Conservation (phyloP, 768 basidiomycete species). For the Stropharia rugosoannulata region DNA sequence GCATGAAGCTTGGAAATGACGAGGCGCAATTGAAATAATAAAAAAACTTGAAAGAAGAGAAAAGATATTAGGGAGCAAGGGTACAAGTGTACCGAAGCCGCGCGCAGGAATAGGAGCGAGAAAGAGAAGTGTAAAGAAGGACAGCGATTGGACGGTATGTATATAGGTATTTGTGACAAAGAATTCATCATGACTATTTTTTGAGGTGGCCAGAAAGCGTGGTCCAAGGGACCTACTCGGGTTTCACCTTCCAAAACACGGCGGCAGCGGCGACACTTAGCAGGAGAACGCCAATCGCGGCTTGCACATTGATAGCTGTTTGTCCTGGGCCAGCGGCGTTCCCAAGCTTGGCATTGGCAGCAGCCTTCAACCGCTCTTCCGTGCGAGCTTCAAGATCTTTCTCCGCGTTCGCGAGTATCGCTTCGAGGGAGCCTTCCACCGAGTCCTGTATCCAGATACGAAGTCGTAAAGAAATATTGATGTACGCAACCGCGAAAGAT, state of each 20-base stretch:
- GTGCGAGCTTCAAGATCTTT: background rate
- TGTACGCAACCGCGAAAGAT: background rate
- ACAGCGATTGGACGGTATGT: no score
- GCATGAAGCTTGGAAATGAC: no score
- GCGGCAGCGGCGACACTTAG: constrained; percentile 69
- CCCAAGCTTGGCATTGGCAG: background rate
- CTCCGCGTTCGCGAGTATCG: background rate
- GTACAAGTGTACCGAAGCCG: no score
- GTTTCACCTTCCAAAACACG: constrained; percentile 69
- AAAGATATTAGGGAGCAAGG: no score
- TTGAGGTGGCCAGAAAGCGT: no score
- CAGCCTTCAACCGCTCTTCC: background rate
- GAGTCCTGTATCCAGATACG: background rate
- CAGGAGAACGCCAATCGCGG: constrained; percentile 64
- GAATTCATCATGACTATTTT: no score
- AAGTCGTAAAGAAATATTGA: background rate
- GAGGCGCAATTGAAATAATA: no score
- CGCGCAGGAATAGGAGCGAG: no score
- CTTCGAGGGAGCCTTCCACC: background rate
- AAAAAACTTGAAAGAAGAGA: no score
- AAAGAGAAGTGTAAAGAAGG: no score
- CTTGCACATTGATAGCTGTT: constrained; percentile 39
- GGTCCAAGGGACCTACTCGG: constrained; percentile 18
- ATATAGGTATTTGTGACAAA: no score
- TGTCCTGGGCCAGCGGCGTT: background rate